A percentile compares a stretch with the other conserved stretches of the same genome.
Conservation (phyloP, 352 stramenopile species). For the Hyaloperonospora arabidopsidis region DNA sequence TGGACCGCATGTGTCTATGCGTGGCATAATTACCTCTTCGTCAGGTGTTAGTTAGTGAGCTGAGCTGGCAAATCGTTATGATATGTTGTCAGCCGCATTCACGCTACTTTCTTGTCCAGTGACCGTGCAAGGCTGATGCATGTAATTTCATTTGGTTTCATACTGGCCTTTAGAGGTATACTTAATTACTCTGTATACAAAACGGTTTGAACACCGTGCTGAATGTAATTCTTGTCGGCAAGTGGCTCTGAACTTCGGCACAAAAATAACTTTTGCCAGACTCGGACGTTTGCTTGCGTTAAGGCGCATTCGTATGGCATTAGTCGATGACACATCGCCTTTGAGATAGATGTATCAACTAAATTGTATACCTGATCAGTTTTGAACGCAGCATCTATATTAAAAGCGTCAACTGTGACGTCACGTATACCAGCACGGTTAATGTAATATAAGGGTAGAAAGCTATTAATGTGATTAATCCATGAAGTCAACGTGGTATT, state of each 20-base stretch:
- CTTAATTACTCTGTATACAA: constrained; percentile 79
- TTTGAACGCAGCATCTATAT: constrained; percentile 25
- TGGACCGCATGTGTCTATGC: constrained; percentile 80
- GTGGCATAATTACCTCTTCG: constrained; percentile 77
- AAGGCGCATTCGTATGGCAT: constrained; percentile 66
- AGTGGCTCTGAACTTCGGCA: constrained; percentile 59
- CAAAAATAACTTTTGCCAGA: constrained; percentile 78
- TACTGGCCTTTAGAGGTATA: constrained; percentile 70
- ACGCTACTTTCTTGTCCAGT: constrained; percentile 62
- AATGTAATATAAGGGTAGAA: constrained; percentile 70
- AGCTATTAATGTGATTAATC: constrained; percentile 69
- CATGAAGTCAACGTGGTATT: constrained; percentile 78
- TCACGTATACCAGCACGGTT: constrained; percentile 56
- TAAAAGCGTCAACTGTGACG: constrained; percentile 44
- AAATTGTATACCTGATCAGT: constrained; percentile 45
- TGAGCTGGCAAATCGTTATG: constrained; percentile 50
- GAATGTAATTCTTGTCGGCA: constrained; percentile 79
- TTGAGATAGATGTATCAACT: constrained; percentile 50
- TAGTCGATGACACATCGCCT: constrained; percentile 61
- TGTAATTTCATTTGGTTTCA: constrained; percentile 80
- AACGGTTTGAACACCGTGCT: constrained; percentile 75
- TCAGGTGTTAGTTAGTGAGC: constrained; percentile 47
- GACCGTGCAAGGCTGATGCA: constrained; percentile 66
- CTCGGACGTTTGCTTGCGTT: constrained; percentile 69
- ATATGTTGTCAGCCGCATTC: constrained; percentile 59